Evolutionary conservation across 768 basidiomycete species (phyloP).

Genomic region (Suillus occidentalis): DNA sequence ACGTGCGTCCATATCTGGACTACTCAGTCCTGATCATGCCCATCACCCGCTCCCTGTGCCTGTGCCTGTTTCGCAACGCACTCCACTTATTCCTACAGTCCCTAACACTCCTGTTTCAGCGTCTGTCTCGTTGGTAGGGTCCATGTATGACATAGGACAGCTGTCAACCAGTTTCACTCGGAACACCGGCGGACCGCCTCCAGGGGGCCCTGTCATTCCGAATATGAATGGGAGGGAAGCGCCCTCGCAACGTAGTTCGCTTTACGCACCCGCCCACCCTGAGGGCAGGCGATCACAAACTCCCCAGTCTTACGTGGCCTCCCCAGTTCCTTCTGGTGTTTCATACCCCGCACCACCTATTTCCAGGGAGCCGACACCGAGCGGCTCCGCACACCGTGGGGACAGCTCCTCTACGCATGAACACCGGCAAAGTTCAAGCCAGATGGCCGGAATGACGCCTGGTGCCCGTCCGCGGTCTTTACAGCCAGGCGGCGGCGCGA

Average conservation of each 20-base stretch:
- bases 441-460: constrained; percentile 29
- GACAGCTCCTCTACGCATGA: constrained; percentile 25
- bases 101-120: constrained; percentile 15
- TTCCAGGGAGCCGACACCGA: constrained; percentile 23
- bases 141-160: constrained; percentile 18
- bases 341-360: constrained; percentile 30
- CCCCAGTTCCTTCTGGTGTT: constrained; percentile 26
- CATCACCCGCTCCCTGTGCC: constrained; percentile 28
- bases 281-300: constrained; percentile 22
- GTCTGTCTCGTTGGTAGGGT: constrained; percentile 14
- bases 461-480: constrained; percentile 15
- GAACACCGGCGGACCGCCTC: not conserved
- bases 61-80: constrained; percentile 12
- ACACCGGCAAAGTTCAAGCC: constrained; percentile 24
- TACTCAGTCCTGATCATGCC: constrained; percentile 34
- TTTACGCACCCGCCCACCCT: constrained; percentile 15
- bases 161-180: constrained; percentile 15
- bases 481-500: constrained; percentile 8
- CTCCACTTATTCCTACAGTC: constrained; percentile 17
- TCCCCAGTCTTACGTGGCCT: constrained; percentile 24
- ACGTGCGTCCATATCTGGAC: constrained; percentile 15
- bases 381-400: not conserved
- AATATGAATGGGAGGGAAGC: constrained; percentile 11
- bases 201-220: constrained; percentile 26
- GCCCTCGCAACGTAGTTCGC: constrained; percentile 12